These are phyloP conservation scores for Austroboletus niveus DNA, from an alignment of 1,284 basidiomycete species.

Conservation along the genomic window DNA sequence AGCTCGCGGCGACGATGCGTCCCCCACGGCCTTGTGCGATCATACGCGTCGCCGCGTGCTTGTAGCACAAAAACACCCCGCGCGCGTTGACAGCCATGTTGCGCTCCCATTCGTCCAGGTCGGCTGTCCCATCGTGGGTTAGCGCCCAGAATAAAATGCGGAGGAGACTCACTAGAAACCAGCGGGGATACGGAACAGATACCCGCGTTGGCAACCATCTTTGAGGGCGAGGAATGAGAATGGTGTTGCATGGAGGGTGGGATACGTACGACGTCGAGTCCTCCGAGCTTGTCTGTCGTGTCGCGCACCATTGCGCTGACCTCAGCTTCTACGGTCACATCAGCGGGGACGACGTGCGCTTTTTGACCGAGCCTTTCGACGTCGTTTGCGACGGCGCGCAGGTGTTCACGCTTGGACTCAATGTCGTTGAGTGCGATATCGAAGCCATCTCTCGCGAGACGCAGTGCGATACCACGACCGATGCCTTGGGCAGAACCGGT, in stretches of 20 bases:
- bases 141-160: neutral
- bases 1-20: slow-evolving; percentile 36
- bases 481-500: slow-evolving; percentile 21
- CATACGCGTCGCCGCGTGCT: slow-evolving; percentile 36
- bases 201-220: slow-evolving; percentile 21
- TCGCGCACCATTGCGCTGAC: slow-evolving; percentile 10
- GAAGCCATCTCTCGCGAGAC: slow-evolving; percentile 18
- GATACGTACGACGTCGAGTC: slow-evolving; percentile 15
- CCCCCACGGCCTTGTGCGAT: slow-evolving; percentile 38
- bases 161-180: slow-evolving; percentile 1
- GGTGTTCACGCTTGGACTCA: slow-evolving; percentile 11
- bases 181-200: neutral
- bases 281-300: slow-evolving; percentile 7
- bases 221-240: neutral
- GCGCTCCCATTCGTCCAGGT: slow-evolving; percentile 24
- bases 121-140: slow-evolving; percentile 10
- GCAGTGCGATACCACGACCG: slow-evolving; percentile 15
- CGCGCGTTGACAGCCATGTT: slow-evolving; percentile 28
- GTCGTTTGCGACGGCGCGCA: slow-evolving; percentile 9
- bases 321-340: slow-evolving; percentile 10
- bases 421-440: slow-evolving; percentile 17
- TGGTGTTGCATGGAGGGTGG: too few species aligned
- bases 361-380: slow-evolving; percentile 15
- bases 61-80: slow-evolving; percentile 34
- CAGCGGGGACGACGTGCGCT: slow-evolving; percentile 13